These are phyloP conservation scores for Penicillium sp. DNA, from an alignment of 2,329 filamentous ascomycete genomes.

Conservation along the genomic window DNA sequence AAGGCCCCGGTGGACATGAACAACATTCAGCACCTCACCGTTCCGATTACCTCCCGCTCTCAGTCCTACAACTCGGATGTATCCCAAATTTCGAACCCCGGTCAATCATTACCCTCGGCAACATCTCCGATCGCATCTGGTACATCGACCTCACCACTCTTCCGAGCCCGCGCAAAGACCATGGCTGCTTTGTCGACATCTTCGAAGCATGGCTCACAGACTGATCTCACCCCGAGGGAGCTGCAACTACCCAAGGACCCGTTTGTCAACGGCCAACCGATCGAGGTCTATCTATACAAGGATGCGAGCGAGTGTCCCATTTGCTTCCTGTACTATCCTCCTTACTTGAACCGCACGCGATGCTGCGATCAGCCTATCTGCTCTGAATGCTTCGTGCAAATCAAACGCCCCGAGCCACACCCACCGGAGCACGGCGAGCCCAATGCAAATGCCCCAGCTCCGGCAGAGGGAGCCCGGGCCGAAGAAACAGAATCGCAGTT, in stretches of 20 bases:
- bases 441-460: slow-evolving; percentile 41
- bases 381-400: slow-evolving; percentile 98
- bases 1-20: slow-evolving; percentile 55
- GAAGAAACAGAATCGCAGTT: slow-evolving; percentile 61
- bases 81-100: slow-evolving; percentile 63
- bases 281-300: slow-evolving; percentile 94
- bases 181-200: slow-evolving; percentile 77
- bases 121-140: slow-evolving; percentile 57
- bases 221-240: slow-evolving; percentile 75
- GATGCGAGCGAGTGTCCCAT: slow-evolving; percentile 89
- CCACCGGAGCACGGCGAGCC: slow-evolving; percentile 71
- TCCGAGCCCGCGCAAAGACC: slow-evolving; percentile 85
- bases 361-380: slow-evolving; percentile 97
- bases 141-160: slow-evolving; percentile 56
- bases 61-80: slow-evolving; percentile 77
- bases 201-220: slow-evolving; percentile 71
- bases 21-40: slow-evolving; percentile 70
- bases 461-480: slow-evolving; percentile 35
- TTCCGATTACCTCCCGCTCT: slow-evolving; percentile 76
- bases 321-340: slow-evolving; percentile 93
- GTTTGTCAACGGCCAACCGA: slow-evolving; percentile 88
- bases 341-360: slow-evolving; percentile 88
- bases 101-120: slow-evolving; percentile 62
- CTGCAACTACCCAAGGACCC: slow-evolving; percentile 77
- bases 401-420: slow-evolving; percentile 90